phyloP scores from a whole-genome alignment of 2,329 filamentous ascomycete species.

The Clonostachys rosea region DNA sequence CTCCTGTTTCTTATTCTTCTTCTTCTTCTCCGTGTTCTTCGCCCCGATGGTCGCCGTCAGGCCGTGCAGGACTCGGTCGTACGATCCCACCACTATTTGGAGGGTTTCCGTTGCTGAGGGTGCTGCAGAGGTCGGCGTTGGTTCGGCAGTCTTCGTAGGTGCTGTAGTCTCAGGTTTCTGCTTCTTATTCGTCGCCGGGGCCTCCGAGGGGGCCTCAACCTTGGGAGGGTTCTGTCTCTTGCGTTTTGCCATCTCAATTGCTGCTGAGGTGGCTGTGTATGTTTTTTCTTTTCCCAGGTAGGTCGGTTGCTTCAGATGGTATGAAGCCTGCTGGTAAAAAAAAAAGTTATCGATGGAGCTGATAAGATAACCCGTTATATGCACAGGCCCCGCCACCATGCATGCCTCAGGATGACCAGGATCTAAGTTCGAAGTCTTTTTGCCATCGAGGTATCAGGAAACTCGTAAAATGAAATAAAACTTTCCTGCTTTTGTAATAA shows the following conservation, averaged over 20 bases:
- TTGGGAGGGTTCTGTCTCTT: constrained; percentile 34
- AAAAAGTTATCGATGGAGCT: constrained; percentile 1
- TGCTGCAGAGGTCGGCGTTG: background rate
- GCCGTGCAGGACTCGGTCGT: constrained; percentile 89
- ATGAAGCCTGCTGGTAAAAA: background rate
- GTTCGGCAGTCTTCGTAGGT: constrained; percentile 2
- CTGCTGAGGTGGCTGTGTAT: too few relatives aligned
- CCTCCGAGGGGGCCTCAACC: constrained; percentile 14
- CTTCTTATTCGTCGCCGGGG: constrained; percentile 21
- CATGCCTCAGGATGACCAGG: too few relatives aligned
- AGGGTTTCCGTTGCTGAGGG: constrained; percentile 47
- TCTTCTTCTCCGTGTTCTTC: constrained; percentile 15
- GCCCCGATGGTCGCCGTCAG: constrained; percentile 66
- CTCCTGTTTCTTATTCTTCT: constrained; percentile 8
- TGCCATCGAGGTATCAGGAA: too few relatives aligned
- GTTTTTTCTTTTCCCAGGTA: too few relatives aligned
- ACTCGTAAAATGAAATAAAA: too few relatives aligned
- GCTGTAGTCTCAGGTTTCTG: constrained; percentile 11
- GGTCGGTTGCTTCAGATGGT: too few relatives aligned
- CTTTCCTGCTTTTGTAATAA: too few relatives aligned
- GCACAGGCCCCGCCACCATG: background rate
- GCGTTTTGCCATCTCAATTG: constrained; percentile 38
- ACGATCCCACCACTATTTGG: constrained; percentile 89
- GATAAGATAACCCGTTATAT: constrained; percentile 25
- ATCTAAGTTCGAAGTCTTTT: too few relatives aligned